Conservation (phyloP, 1,284 basidiomycete species). For the Irpex sp. region DNA sequence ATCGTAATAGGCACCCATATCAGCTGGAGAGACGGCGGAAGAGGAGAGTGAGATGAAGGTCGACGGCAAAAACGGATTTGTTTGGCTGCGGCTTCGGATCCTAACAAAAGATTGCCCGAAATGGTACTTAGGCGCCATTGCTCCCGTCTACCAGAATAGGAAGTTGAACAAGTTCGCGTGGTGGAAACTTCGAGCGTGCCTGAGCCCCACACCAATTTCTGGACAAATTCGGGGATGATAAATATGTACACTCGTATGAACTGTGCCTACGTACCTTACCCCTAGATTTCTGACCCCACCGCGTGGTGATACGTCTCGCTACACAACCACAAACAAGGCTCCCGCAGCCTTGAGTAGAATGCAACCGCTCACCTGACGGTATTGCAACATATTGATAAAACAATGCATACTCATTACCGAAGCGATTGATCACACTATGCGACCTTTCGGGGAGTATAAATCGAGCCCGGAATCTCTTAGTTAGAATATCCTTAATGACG, state of each 20-base stretch:
- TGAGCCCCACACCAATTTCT: not conserved
- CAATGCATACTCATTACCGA: too few relatives aligned
- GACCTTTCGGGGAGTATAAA: too few relatives aligned
- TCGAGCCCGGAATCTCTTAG: too few relatives aligned
- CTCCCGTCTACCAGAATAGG: not conserved
- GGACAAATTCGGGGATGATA: not conserved
- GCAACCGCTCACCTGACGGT: too few relatives aligned
- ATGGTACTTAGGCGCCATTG: not conserved
- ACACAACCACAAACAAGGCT: too few relatives aligned
- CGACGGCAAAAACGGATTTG: not conserved
- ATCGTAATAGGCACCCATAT: constrained; percentile 84
- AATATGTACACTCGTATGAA: not conserved
- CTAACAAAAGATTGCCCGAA: constrained; percentile 4
- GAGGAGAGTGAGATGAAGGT: not conserved
- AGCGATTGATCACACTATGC: too few relatives aligned
- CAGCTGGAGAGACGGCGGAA: constrained; percentile 1
- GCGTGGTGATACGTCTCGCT: too few relatives aligned
- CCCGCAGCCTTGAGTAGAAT: too few relatives aligned
- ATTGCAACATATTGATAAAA: too few relatives aligned
- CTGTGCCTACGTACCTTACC: not conserved
- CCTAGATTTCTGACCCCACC: too few relatives aligned
- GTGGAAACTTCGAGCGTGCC: not conserved
- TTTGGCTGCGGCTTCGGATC: constrained; percentile 12
- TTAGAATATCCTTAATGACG: too few relatives aligned
- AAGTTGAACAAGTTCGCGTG: not conserved